Evolutionary conservation across 805 yeast species (phyloP).

Genomic region (Candida ponderosae): DNA sequence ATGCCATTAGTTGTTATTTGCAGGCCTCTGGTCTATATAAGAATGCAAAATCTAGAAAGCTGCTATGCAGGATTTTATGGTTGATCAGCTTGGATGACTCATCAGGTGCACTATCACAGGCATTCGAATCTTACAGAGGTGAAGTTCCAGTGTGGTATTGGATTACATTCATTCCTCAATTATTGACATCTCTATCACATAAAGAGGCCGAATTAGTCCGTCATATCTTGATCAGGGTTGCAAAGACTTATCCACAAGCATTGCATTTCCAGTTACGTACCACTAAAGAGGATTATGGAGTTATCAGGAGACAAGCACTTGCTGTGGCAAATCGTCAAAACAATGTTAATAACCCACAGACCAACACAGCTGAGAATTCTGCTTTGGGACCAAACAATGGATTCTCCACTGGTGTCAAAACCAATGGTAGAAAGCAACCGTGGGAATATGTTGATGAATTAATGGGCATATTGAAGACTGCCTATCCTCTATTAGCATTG

Average conservation of each 20-base stretch:
- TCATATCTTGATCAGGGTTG: conserved; percentile 81
- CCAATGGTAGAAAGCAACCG: conserved; percentile 52
- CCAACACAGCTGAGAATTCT: conserved; percentile 4
- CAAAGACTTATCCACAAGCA: conserved; percentile 96
- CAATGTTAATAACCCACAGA: conserved; percentile 10
- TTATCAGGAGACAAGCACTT: conserved; percentile 69
- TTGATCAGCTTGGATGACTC: conserved; percentile 85
- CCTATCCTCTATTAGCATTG: conserved; percentile 87
- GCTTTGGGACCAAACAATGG: conserved; percentile 2
- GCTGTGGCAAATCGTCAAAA: conserved; percentile 34
- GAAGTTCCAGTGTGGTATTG: conserved; percentile 99
- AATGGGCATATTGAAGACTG: conserved; percentile 92
- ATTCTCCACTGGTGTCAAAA: conserved; percentile 1
- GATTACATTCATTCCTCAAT: conserved; percentile 95
- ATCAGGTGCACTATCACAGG: conserved; percentile 70
- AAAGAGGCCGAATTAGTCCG: conserved; percentile 87
- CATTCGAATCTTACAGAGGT: conserved; percentile 88
- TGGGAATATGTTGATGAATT: conserved; percentile 92
- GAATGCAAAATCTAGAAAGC: conserved; percentile 81
- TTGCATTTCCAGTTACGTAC: conserved; percentile 93
- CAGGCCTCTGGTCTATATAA: conserved; percentile 98
- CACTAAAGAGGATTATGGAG: conserved; percentile 88
- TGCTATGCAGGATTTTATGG: conserved; percentile 89
- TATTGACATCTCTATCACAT: conserved; percentile 82
- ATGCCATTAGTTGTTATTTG: conserved; percentile 90